Conservation (phyloP, 371 early-diverging fungal genomes). For the Smittium mucronatum region DNA sequence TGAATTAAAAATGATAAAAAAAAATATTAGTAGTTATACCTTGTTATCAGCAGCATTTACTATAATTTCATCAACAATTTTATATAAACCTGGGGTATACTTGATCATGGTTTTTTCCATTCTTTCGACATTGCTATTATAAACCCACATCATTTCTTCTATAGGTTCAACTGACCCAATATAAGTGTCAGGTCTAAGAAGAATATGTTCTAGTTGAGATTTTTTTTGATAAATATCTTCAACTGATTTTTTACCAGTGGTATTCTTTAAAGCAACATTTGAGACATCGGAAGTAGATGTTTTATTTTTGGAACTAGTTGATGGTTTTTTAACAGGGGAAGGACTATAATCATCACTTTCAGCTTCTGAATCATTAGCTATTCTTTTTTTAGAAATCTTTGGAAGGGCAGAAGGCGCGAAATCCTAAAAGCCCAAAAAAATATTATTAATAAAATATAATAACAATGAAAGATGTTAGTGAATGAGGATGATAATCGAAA, state of each 20-base stretch:
- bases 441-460: no score
- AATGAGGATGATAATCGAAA: no score
- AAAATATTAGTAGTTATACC: background rate
- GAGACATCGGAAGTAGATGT: background rate
- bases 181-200: constrained; percentile 98
- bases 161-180: constrained; percentile 94
- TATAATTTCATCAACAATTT: constrained; percentile 99
- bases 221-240: constrained; percentile 98
- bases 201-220: constrained; percentile 96
- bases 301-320: background rate
- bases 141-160: constrained; percentile 79
- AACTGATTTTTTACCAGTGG: constrained; percentile 20
- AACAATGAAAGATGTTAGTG: no score
- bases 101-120: constrained; percentile 64
- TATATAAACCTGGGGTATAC: constrained; percentile 97
- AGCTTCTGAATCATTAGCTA: background rate
- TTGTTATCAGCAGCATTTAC: constrained; percentile 97
- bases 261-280: background rate
- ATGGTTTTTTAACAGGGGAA: background rate
- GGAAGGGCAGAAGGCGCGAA: no score
- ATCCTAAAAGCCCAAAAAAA: no score
- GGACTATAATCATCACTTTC: background rate
- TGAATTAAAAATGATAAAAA: background rate
- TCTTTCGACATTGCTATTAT: constrained; percentile 43
- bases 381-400: background rate